Evolutionary conservation across 2,329 filamentous ascomycete genomes (phyloP), one percentile per base, ranked within the genome.

Genomic region (Ascochyta pisi): DNA sequence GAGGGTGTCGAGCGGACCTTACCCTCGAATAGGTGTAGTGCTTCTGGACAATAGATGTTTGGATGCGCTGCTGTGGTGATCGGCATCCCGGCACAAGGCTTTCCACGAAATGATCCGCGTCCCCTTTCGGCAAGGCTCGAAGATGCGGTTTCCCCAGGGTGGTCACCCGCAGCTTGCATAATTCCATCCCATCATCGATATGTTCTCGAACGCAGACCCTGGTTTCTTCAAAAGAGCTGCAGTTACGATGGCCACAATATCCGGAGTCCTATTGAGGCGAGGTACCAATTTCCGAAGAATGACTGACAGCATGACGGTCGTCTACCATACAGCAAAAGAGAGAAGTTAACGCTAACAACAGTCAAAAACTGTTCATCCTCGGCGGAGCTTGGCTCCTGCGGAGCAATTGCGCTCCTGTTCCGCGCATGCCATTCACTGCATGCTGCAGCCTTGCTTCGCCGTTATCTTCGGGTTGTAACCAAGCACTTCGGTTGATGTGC

Each of bases 401-500:
- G 22, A 31, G 6, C 29, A 35, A 13, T 10, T 6, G 37, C 46
- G 27, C 38, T 34, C 13, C 26, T 8, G 7, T 23, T 33, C 22
- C 22, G 22, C n/a, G 29, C 29, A 29, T 43, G 41, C 16, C 13
- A 10, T 40, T 33, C 9, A 13, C 16, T 31, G 4, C 23, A 6
- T 3, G 38, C 12, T 23, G 1, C 29, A n/a, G 27, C 45, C 45
- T 42, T 45, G n/a, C 46, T 45, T 45, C 27, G 26, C 19, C 50
- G 62, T 71, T 72, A 70, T 70, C 69, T 60, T 61, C 40, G 56
- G 48, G 15, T 52, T 64, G 59, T 63, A 57, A 63, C 60, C 65
- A 65, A 57, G 41, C 48, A n/a, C 44, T 51, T 67, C 66, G 61
- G 70, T 70, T 71, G 67, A 68, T 67, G 60, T 64, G 64, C 67